A percentile compares a stretch with the other conserved stretches of the same genome.
Conservation (phyloP, 768 basidiomycete genomes). For the Tricholoma furcatifolium region DNA sequence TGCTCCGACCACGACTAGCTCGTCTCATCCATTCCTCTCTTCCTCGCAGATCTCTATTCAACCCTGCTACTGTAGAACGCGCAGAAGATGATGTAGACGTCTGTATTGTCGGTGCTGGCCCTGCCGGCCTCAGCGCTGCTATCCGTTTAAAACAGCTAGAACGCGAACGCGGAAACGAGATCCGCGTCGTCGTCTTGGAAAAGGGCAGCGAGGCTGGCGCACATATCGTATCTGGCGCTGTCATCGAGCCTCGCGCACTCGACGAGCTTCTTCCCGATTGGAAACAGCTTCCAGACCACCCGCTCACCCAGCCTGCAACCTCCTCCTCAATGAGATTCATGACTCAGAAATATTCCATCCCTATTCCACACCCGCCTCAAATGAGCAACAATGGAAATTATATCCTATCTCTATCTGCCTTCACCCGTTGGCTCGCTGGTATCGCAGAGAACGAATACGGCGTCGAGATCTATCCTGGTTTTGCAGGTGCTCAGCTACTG, state of each 20-base stretch:
- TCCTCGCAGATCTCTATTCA: conserved; percentile 30
- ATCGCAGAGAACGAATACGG: conserved; percentile 80
- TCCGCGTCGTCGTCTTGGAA: conserved; percentile 92
- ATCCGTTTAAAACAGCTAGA: conserved; percentile 95
- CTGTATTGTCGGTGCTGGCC: conserved; percentile 95
- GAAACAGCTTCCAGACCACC: conserved; percentile 62
- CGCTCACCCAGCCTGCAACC: conserved; percentile 77
- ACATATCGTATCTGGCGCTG: conserved; percentile 94
- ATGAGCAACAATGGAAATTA: conserved; percentile 96
- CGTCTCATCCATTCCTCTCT: conserved; percentile 15
- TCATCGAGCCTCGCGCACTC: conserved; percentile 89
- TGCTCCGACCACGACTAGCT: conserved; percentile 15
- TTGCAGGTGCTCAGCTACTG: conserved; percentile 85
- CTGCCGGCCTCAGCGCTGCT: conserved; percentile 94
- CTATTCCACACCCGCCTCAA: conserved; percentile 94
- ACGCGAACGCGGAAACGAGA: conserved; percentile 70
- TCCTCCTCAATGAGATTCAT: conserved; percentile 85
- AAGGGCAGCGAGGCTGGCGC: conserved; percentile 93
- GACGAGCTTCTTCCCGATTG: conserved; percentile 90
- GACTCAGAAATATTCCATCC: conserved; percentile 64
- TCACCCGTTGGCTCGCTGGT: conserved; percentile 85
- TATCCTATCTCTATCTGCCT: conserved; percentile 83
- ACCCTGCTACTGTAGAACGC: conserved; percentile 69
- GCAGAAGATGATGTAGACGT: conserved; percentile 94
- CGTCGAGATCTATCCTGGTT: conserved; percentile 96